A percentile compares a stretch with the other conserved stretches of the same genome.
Conservation (phyloP, 2,329 filamentous ascomycete species). For the Talaromyces sp. region DNA sequence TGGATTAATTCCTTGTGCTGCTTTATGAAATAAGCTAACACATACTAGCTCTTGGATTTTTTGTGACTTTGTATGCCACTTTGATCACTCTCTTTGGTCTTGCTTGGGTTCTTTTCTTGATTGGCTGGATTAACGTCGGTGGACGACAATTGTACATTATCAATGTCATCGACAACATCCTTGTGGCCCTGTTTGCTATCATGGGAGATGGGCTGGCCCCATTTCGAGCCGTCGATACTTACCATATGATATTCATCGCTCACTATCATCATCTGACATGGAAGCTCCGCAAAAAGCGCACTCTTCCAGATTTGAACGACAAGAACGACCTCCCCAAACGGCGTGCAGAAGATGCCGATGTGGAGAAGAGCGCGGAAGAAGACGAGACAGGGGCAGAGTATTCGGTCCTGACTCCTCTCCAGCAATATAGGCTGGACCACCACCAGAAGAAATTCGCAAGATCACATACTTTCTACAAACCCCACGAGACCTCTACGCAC, state of each 20-base stretch:
- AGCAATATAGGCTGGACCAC: conserved; percentile 65
- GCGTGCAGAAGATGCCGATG: conserved; percentile 37
- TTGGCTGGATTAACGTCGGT: conserved; percentile 81
- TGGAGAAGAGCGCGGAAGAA: conserved; percentile 34
- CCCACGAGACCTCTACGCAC: conserved; percentile 78
- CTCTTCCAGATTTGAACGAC: conserved; percentile 58
- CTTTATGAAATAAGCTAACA: neutral
- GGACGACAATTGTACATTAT: conserved; percentile 63
- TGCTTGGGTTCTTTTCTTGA: conserved; percentile 86
- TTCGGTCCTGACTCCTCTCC: conserved; percentile 58
- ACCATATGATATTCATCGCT: conserved; percentile 79
- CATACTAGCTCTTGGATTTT: conserved; percentile 62
- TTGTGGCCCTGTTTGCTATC: conserved; percentile 65
- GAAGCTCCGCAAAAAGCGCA: conserved; percentile 57
- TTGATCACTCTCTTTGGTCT: conserved; percentile 80
- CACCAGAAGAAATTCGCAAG: conserved; percentile 76
- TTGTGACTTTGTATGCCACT: conserved; percentile 76
- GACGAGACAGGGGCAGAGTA: conserved; percentile 50
- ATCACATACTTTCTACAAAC: conserved; percentile 84
- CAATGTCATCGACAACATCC: conserved; percentile 64
- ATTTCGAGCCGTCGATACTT: conserved; percentile 74
- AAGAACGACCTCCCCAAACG: conserved; percentile 61
- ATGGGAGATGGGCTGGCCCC: conserved; percentile 67
- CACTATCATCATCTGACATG: conserved; percentile 64
- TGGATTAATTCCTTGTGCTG: conserved; percentile 11